Conservation (phyloP, 192 early-diverging fungal genomes). For the Umbelopsis vinacea region DNA sequence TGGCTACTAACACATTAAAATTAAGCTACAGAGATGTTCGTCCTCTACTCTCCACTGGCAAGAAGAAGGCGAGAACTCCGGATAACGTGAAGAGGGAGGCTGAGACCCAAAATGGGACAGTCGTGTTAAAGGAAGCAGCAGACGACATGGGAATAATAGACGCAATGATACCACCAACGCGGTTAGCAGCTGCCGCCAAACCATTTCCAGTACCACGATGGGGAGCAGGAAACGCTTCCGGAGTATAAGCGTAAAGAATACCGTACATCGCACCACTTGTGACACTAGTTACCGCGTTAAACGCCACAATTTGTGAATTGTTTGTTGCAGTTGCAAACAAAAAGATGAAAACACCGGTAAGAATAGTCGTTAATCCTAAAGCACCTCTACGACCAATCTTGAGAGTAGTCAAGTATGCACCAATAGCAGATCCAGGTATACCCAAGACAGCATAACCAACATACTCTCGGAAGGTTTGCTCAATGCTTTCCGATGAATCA, state of each 20-base stretch:
- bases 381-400: not conserved
- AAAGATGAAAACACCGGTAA: not conserved
- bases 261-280: conserved; percentile 73
- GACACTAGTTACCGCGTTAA: not conserved
- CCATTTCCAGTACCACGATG: conserved; percentile 76
- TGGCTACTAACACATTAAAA: not conserved
- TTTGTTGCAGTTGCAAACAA: not conserved
- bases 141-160: conserved; percentile 60
- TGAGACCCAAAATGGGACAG: conserved; percentile 65
- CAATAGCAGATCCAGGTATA: conserved; percentile 7
- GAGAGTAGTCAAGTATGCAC: not conserved
- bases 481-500: not conserved
- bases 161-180: conserved; percentile 73
- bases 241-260: conserved; percentile 82
- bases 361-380: not conserved
- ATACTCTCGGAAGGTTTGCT: not conserved
- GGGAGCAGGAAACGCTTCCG: conserved; percentile 75
- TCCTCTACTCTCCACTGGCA: conserved; percentile 72
- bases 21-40: not conserved
- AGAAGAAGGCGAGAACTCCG: conserved; percentile 59
- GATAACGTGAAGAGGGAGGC: conserved; percentile 54
- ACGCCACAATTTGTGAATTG: not conserved
- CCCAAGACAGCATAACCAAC: not conserved
- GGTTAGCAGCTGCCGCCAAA: conserved; percentile 68
- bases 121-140: conserved; percentile 56